Evolutionary conservation across 140 eudicot genomes (phyloP).

Genomic region (Artemisia princeps): DNA sequence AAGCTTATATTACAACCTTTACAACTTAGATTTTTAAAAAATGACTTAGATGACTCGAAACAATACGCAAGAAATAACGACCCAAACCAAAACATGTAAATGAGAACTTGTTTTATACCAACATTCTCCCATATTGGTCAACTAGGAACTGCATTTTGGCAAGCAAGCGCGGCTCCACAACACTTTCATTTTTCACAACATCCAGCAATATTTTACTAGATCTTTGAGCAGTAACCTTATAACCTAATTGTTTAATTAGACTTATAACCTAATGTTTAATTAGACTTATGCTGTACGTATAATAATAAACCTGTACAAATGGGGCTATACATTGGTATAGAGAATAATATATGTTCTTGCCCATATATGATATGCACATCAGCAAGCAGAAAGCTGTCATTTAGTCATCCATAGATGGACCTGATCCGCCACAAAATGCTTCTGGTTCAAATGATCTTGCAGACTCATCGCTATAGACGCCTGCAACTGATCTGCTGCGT

Average conservation of each 20-base stretch:
- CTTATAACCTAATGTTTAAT: background rate
- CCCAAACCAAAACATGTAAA: too few species aligned
- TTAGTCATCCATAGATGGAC: constrained; percentile 20
- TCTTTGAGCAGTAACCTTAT: background rate
- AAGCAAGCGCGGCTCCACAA: background rate
- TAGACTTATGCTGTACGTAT: background rate
- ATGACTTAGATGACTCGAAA: too few species aligned
- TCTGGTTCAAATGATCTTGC: constrained; percentile 94
- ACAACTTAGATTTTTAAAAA: too few species aligned
- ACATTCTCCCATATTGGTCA: background rate
- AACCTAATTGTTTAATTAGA: background rate
- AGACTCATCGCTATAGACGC: constrained; percentile 75
- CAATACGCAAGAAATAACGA: too few species aligned
- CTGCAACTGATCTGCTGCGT: constrained; percentile 59
- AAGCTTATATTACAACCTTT: too few species aligned
- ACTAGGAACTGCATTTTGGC: too few species aligned
- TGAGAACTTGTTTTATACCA: too few species aligned
- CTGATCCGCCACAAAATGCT: constrained; percentile 76
- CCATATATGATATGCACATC: background rate
- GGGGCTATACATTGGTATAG: constrained; percentile 6
- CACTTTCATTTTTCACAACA: background rate
- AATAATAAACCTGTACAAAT: background rate
- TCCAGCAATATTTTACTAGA: background rate
- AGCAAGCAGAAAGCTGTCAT: background rate
- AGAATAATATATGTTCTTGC: background rate